Evolutionary conservation across 2,329 filamentous ascomycete species (phyloP).

Genomic region (Penicillium sp.): DNA sequence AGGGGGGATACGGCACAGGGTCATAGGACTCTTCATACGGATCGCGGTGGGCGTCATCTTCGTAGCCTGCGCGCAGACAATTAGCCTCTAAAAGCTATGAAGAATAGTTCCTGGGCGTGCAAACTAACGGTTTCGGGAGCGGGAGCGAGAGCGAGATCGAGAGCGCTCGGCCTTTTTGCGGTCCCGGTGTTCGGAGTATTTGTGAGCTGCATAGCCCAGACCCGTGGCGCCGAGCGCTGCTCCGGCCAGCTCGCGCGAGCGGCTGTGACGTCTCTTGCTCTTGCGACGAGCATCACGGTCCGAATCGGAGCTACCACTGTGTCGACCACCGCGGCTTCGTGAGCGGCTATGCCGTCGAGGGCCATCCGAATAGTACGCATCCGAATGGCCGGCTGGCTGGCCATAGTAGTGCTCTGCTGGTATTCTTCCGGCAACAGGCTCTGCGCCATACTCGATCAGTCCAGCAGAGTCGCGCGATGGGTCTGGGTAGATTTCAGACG

Average conservation of each 20-base stretch:
- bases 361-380: constrained; percentile 36
- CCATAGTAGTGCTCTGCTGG: constrained; percentile 44
- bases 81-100: constrained; percentile 5
- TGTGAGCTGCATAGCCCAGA: constrained; percentile 52
- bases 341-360: constrained; percentile 45
- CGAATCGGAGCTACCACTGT: constrained; percentile 35
- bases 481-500: constrained; percentile 38
- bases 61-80: constrained; percentile 18
- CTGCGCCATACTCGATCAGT: constrained; percentile 59
- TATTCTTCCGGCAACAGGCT: constrained; percentile 55
- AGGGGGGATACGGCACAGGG: constrained; percentile 33
- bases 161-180: constrained; percentile 51
- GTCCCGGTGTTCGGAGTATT: constrained; percentile 52
- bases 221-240: constrained; percentile 54
- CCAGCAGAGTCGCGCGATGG: constrained; percentile 41
- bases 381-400: constrained; percentile 33
- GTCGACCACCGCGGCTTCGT: constrained; percentile 34
- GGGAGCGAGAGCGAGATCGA: constrained; percentile 40
- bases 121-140: constrained; percentile 42
- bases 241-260: constrained; percentile 45
- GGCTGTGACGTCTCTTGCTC: constrained; percentile 34
- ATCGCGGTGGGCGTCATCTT: constrained; percentile 29
- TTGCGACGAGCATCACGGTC: constrained; percentile 28
- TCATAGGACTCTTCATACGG: constrained; percentile 40
- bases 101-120: background rate